These are phyloP conservation scores for Aspergillus arachidicola DNA, from an alignment of 2,329 filamentous ascomycete species.

Conservation along the genomic window DNA sequence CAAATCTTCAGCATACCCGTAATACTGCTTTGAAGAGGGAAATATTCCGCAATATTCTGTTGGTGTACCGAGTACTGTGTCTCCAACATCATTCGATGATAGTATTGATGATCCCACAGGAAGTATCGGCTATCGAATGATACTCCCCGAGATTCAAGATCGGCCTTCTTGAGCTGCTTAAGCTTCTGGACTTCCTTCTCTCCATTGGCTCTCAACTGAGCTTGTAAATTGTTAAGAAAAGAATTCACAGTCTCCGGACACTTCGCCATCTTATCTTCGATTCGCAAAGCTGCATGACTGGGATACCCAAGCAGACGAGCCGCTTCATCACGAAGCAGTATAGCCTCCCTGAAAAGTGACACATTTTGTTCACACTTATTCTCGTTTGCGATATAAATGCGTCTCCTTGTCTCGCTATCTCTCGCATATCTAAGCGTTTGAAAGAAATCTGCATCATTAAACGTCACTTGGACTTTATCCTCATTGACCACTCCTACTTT, in stretches of 20 bases:
- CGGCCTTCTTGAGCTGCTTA: not conserved
- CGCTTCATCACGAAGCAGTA: not conserved
- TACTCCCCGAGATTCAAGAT: not conserved
- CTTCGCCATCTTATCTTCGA: not conserved
- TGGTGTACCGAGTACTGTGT: not conserved
- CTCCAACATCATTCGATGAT: not conserved
- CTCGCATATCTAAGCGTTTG: not conserved
- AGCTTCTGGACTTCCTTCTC: not conserved
- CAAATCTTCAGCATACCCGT: not conserved
- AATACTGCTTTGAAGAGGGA: rapidly evolving
- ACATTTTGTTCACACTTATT: not conserved
- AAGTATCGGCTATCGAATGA: not conserved
- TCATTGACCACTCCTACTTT: not conserved
- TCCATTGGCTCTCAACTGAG: not conserved
- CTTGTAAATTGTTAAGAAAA: not conserved
- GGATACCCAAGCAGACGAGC: not conserved
- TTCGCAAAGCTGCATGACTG: not conserved
- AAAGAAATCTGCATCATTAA: not conserved
- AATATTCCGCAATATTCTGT: not conserved
- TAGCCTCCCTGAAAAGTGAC: not conserved
- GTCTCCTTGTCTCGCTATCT: not conserved
- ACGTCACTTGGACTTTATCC: not conserved
- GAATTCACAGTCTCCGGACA: not conserved
- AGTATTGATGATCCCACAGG: not conserved
- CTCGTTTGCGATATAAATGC: not conserved